Evolutionary conservation across 768 basidiomycete species (phyloP).

Genomic region (Leccinum pellstonianum): DNA sequence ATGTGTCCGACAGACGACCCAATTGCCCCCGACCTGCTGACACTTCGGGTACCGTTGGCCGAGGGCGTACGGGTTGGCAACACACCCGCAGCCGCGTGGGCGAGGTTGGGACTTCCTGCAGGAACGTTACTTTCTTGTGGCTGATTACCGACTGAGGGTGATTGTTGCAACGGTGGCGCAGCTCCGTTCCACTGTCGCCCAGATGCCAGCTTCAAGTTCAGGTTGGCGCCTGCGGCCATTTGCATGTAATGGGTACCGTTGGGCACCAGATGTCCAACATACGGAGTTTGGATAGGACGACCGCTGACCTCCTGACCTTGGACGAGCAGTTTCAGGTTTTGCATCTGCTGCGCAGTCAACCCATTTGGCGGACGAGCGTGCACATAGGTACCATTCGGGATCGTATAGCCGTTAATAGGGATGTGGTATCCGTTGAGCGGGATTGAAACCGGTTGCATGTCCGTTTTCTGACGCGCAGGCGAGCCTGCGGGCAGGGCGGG

Average conservation of each 20-base stretch:
- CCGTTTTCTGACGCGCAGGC: conserved; percentile 49
- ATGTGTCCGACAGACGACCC: conserved; percentile 27
- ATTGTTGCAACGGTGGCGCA: conserved; percentile 24
- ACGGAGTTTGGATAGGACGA: conserved; percentile 37
- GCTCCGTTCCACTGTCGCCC: conserved; percentile 41
- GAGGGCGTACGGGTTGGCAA: conserved; percentile 52
- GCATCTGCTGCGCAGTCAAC: conserved; percentile 57
- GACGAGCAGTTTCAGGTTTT: conserved; percentile 56
- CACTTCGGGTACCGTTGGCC: conserved; percentile 53
- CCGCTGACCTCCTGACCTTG: conserved; percentile 41
- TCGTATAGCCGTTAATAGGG: conserved; percentile 39
- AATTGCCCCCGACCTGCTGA: conserved; percentile 31
- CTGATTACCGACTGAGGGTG: conserved; percentile 21
- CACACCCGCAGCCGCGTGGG: conserved; percentile 35
- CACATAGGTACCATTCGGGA: conserved; percentile 36
- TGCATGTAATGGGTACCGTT: conserved; percentile 32
- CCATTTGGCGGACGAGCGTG: conserved; percentile 38
- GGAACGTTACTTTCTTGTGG: conserved; percentile 23
- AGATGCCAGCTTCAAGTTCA: conserved; percentile 38
- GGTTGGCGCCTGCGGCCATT: conserved; percentile 22
- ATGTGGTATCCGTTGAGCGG: conserved; percentile 50
- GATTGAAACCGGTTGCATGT: conserved; percentile 40
- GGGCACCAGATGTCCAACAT: conserved; percentile 30
- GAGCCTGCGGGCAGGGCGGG: conserved; percentile 30
- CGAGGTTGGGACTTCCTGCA: conserved; percentile 35